Conservation (phyloP, 2,329 filamentous ascomycete species). For the Fusarium sp. region DNA sequence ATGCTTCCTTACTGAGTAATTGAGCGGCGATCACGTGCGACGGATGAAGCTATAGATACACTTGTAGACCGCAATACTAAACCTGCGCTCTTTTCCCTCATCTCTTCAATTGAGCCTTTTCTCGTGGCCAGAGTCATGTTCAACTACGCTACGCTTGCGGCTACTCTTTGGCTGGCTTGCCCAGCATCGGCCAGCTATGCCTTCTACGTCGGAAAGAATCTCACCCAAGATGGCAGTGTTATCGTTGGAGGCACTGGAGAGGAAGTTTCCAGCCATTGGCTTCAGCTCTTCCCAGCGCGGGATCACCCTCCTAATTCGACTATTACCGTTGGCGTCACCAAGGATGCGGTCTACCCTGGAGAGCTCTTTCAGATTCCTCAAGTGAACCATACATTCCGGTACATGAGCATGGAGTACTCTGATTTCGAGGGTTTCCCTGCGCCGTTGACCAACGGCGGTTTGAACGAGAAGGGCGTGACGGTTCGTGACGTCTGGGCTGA, state of each 20-base stretch:
- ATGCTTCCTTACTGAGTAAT: slow-evolving; percentile 23
- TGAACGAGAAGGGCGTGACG: slow-evolving; percentile 44
- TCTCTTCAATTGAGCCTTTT: neutral
- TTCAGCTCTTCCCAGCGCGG: slow-evolving; percentile 59
- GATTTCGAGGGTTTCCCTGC: slow-evolving; percentile 45
- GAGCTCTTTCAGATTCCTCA: slow-evolving; percentile 44
- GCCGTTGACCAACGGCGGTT: slow-evolving; percentile 38
- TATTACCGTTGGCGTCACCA: slow-evolving; percentile 48
- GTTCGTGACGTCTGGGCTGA: slow-evolving; percentile 46
- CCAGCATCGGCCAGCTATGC: slow-evolving; percentile 56
- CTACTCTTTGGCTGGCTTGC: slow-evolving; percentile 28
- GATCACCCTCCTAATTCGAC: slow-evolving; percentile 58
- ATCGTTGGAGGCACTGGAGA: slow-evolving; percentile 62
- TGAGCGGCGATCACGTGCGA: slow-evolving; percentile 36
- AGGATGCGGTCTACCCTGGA: slow-evolving; percentile 39
- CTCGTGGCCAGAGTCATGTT: slow-evolving; percentile 14
- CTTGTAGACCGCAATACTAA: neutral
- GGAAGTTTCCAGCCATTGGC: slow-evolving; percentile 62
- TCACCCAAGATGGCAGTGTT: slow-evolving; percentile 59
- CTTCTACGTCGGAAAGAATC: slow-evolving; percentile 62
- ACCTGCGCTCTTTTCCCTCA: slow-evolving; percentile 8
- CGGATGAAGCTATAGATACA: slow-evolving; percentile 25
- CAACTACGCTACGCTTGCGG: slow-evolving; percentile 13
- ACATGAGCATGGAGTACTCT: slow-evolving; percentile 46
- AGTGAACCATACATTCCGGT: slow-evolving; percentile 42